A percentile compares a stretch with the other conserved stretches of the same genome.
These are phyloP conservation scores for Carex kokanica DNA, from an alignment of 176 grass and related monocot genomes.

Conservation along the genomic window DNA sequence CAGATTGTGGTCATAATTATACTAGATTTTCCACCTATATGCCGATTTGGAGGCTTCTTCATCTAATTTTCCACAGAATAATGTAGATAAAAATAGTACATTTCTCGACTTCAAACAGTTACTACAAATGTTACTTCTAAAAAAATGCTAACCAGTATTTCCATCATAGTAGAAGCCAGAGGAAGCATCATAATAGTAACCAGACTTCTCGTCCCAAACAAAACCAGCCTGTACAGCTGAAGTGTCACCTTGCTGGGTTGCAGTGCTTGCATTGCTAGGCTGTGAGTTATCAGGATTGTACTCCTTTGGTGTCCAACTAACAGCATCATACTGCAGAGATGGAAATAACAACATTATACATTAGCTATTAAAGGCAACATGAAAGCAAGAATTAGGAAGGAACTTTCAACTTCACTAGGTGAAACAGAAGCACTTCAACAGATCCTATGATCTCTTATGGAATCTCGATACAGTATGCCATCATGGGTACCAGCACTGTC, in stretches of 20 bases:
- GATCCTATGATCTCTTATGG: neutral
- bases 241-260: constrained; percentile 36
- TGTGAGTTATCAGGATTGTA: constrained; percentile 80
- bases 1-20: constrained; percentile 1
- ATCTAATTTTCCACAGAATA: neutral
- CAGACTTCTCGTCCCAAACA: constrained; percentile 99
- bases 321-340: constrained; percentile 76
- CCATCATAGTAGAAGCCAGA: constrained; percentile 99
- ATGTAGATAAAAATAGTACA: neutral
- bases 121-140: neutral
- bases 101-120: constrained; percentile 3
- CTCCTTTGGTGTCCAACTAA: constrained; percentile 91
- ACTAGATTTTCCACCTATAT: neutral
- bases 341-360: neutral
- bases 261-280: constrained; percentile 30
- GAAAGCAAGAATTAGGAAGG: neutral
- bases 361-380: neutral
- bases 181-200: constrained; percentile 95
- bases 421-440: neutral
- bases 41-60: neutral
- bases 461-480: neutral
- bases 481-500: neutral
- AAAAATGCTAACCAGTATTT: constrained; percentile 66
- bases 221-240: constrained; percentile 73
- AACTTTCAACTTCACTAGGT: neutral